A percentile compares a stretch with the other conserved stretches of the same genome.
Evolutionary conservation across 805 yeast species (phyloP).

Genomic region (Candida michaelii): DNA sequence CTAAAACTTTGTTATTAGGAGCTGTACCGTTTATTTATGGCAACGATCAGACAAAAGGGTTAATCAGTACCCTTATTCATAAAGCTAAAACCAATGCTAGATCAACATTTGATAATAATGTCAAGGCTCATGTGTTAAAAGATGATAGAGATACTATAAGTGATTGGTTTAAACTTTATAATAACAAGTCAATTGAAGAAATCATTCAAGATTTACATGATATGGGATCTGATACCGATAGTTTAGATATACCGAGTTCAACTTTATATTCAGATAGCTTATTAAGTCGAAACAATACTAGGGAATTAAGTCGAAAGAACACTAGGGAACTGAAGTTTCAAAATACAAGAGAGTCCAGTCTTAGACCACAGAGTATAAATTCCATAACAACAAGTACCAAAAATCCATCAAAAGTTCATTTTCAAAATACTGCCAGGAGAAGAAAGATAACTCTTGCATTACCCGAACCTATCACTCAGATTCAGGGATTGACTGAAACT

Average conservation of each 20-base stretch:
- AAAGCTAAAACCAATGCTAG: constrained; percentile 16
- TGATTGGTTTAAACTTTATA: neutral
- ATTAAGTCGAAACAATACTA: too few species aligned
- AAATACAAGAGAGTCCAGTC: too few species aligned
- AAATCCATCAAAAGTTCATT: neutral
- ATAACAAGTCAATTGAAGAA: constrained; percentile 3
- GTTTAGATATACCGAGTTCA: neutral
- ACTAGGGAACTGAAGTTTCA: too few species aligned
- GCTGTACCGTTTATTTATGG: constrained; percentile 59
- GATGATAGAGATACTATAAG: neutral
- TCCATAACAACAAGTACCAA: too few species aligned
- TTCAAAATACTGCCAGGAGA: neutral
- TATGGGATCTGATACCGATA: neutral
- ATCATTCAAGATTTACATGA: constrained; percentile 2
- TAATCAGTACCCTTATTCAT: constrained; percentile 18
- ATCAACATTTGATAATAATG: constrained; percentile 12
- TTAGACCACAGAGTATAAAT: too few species aligned
- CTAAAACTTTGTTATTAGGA: constrained; percentile 55
- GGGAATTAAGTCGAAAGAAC: too few species aligned
- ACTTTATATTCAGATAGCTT: constrained; percentile 2
- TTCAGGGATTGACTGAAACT: constrained; percentile 8
- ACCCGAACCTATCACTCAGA: constrained; percentile 24
- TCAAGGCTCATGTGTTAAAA: neutral
- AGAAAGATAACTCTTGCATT: constrained; percentile 14
- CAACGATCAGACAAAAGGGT: constrained; percentile 29